Evolutionary conservation across 352 stramenopile species (phyloP).

Genomic region (Pythium folliculosum): DNA sequence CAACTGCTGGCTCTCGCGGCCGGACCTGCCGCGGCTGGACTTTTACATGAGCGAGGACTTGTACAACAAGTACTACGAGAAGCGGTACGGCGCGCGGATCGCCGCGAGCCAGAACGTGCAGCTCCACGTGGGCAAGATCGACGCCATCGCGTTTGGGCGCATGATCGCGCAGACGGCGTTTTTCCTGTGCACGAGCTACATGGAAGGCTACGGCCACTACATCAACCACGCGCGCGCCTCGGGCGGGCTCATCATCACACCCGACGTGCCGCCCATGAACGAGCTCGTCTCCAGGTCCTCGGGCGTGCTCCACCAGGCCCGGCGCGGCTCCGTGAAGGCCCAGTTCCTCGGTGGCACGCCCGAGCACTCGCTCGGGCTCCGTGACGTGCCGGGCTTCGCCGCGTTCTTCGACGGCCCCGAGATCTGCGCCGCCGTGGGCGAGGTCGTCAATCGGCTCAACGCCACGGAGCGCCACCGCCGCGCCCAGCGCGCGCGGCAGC

Average conservation of each 20-base stretch:
- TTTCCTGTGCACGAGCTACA: conserved; percentile 60
- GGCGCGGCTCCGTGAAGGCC: conserved; percentile 30
- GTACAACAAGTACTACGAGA: conserved; percentile 20
- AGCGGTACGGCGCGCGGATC: conserved; percentile 4
- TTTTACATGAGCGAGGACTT: conserved; percentile 53
- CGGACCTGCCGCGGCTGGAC: conserved; percentile 52
- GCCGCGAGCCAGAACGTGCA: conserved; percentile 24
- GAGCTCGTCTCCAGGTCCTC: conserved; percentile 54
- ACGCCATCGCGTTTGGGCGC: conserved; percentile 45
- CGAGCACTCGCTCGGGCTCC: conserved; percentile 30
- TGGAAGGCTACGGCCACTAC: conserved; percentile 71
- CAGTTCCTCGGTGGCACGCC: conserved; percentile 54
- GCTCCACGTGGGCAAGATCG: conserved; percentile 41
- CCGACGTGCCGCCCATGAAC: conserved; percentile 62
- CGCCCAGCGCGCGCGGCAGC: conserved; percentile 44
- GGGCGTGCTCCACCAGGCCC: conserved; percentile 43
- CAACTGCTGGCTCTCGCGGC: conserved; percentile 54
- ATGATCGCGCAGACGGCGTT: conserved; percentile 53
- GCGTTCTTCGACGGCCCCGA: conserved; percentile 36
- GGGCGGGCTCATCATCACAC: conserved; percentile 47
- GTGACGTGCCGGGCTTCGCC: conserved; percentile 41
- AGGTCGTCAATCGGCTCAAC: conserved; percentile 36
- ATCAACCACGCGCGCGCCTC: conserved; percentile 65
- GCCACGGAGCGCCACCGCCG: conserved; percentile 32
- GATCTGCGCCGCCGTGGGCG: conserved; percentile 48